Percentiles rank a stretch among this genome's conserved stretches.
phyloP scores from a whole-genome alignment of 176 grass and related monocot genomes.

The Typha latifolia region DNA sequence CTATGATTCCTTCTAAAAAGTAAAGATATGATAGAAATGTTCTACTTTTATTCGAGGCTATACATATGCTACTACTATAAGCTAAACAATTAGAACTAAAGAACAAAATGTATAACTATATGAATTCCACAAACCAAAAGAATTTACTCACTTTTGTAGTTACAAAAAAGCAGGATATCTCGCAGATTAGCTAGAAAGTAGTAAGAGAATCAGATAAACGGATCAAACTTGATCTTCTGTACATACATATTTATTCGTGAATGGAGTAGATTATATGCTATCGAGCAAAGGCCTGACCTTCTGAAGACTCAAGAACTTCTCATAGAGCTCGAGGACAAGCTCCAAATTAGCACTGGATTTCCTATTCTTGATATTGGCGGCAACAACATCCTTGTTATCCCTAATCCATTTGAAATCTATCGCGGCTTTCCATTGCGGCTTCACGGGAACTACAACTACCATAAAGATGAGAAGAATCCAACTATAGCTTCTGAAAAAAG shows the following conservation, averaged over 20 bases:
- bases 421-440: slow-evolving; percentile 76
- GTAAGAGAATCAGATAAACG: not conserved
- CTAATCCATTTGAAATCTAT: slow-evolving; percentile 99
- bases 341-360: slow-evolving; percentile 72
- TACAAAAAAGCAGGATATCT: too few species aligned
- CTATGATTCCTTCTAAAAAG: too few species aligned
- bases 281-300: slow-evolving; percentile 49
- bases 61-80: too few species aligned
- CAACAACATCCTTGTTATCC: slow-evolving; percentile 64
- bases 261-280: slow-evolving; percentile 11
- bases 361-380: slow-evolving; percentile 48
- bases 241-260: not conserved
- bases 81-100: too few species aligned
- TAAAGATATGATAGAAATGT: too few species aligned
- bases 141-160: too few species aligned
- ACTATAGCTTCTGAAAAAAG: not conserved
- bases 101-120: too few species aligned
- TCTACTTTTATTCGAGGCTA: too few species aligned
- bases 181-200: too few species aligned
- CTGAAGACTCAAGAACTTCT: slow-evolving; percentile 60
- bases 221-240: not conserved
- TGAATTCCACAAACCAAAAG: too few species aligned
- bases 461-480: not conserved
- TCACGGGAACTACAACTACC: slow-evolving; percentile 21
- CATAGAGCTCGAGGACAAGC: slow-evolving; percentile 76